Evolutionary conservation across 345 rosid species (phyloP).

Genomic region (Capsella bursapastoris): DNA sequence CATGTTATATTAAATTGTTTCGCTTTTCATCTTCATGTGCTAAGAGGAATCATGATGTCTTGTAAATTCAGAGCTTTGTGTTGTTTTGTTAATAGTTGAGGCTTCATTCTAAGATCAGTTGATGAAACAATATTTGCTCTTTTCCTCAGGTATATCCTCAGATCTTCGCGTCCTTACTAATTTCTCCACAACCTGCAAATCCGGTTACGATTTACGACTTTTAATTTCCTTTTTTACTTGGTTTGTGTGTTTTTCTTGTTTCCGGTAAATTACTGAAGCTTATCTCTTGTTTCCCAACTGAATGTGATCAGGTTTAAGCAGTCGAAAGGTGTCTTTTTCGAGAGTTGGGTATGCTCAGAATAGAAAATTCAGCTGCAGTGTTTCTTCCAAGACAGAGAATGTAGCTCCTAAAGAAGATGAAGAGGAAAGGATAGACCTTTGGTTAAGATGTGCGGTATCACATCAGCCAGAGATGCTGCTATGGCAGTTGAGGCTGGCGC

Average conservation of each 20-base stretch:
- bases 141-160: conserved; percentile 33
- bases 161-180: conserved; percentile 15
- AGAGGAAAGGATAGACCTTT: conserved; percentile 49
- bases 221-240: conserved; percentile 8
- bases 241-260: conserved; percentile 11
- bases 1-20: background rate
- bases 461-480: conserved; percentile 78
- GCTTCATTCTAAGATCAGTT: background rate
- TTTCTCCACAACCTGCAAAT: conserved; percentile 11
- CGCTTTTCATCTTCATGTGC: too few species aligned
- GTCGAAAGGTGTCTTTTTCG: conserved; percentile 21
- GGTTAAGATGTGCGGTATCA: conserved; percentile 89
- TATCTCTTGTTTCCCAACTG: conserved; percentile 12
- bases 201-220: conserved; percentile 5
- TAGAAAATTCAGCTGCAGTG: conserved; percentile 35
- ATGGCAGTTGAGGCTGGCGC: conserved; percentile 94
- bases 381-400: conserved; percentile 41
- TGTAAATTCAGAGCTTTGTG: background rate
- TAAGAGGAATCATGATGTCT: too few species aligned
- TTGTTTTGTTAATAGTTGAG: background rate
- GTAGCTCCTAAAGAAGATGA: conserved; percentile 28
- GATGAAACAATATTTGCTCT: conserved; percentile 6
- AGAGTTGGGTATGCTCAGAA: conserved; percentile 27
- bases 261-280: conserved; percentile 11
- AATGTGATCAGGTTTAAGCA: conserved; percentile 43